Base-by-base conservation (phyloP, 805 yeast genomes). In the Metschnikowia santaceciliae region DNA sequence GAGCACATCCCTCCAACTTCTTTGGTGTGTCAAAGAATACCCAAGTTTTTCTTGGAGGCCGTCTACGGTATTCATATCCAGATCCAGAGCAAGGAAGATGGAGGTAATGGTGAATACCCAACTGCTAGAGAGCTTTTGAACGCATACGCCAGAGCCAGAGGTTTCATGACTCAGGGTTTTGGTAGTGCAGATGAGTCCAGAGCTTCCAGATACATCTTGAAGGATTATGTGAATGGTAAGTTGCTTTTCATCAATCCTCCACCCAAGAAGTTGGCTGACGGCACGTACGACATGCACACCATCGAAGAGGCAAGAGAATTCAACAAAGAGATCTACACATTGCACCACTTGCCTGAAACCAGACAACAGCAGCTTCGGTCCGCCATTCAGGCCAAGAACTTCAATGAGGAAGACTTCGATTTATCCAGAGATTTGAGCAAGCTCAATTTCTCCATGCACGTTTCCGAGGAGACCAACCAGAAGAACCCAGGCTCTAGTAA, bases 121-220 rank as follows among this genome's bases (percentile, higher is more conserved):
- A 88, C 96, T 3, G 87, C 97, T 0, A 84, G 88, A 64, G 98
- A 94, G 67, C 68, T 94, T 37, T 77, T 94, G 52, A 87, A 82
- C 44, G 95, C 98, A 0, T 94, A 94, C 65, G 98, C 97, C 6
- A 81, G 95, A 71, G 94, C 97, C 3, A 82, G 99, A 71, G 99
- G 99, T 61, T 94, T 82, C 67, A 91, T 90, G 95, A 88, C 97
- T 0, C 97, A 95, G 68, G 96, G 96, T 64, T 91, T 88, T 64
- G 98, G 98, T 64, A 82, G 90, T 59, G 98, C 99, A 2, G 99
- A 94, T 74, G 95, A 90, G 67, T 83, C 96, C 40, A 80, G 99
- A 68, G 96, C 99, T 13, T 84, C 97, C 39, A 80, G 99, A 67
- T 87, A 88, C 59, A 81, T 94, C 48, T 77, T 94, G 65, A 94